phyloP scores from a whole-genome alignment of 169 alveolate genomes.

The Babesia sp. region DNA sequence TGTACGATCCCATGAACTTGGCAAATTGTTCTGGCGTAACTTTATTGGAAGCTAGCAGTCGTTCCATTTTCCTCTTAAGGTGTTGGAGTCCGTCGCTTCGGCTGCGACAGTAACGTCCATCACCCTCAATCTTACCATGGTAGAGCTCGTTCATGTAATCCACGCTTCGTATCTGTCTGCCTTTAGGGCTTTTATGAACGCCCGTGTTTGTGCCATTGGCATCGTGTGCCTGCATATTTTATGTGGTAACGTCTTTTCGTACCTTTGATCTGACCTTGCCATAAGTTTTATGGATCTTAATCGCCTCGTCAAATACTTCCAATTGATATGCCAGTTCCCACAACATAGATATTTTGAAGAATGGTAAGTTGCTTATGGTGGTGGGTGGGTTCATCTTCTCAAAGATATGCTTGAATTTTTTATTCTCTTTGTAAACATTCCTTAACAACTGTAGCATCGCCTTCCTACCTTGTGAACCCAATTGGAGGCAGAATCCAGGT shows the following conservation, averaged over 20 bases:
- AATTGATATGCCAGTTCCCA: constrained; percentile 67
- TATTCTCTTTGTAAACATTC: constrained; percentile 45
- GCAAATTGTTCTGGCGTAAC: constrained; percentile 12
- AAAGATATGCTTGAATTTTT: constrained; percentile 38
- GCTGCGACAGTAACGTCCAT: not conserved
- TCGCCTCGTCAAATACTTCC: constrained; percentile 62
- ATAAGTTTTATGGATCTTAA: constrained; percentile 42
- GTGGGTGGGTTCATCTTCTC: constrained; percentile 64
- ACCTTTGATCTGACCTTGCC: constrained; percentile 32
- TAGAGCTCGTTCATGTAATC: not conserved
- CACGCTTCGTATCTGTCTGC: not conserved
- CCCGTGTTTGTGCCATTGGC: not conserved
- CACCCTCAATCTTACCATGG: not conserved
- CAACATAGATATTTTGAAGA: constrained; percentile 55
- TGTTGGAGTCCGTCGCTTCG: constrained; percentile 3
- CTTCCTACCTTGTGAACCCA: constrained; percentile 67
- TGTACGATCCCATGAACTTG: constrained; percentile 20
- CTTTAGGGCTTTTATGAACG: constrained; percentile 1
- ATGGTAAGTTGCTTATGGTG: constrained; percentile 61
- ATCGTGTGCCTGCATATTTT: not conserved
- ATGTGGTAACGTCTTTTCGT: not conserved
- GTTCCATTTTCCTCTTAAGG: constrained; percentile 19
- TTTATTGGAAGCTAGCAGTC: constrained; percentile 9
- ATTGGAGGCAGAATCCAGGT: constrained; percentile 65
- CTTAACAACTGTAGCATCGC: constrained; percentile 65